These are phyloP conservation scores for Warburgia ugandensis DNA, from an alignment of 164 flowering plant species.

Conservation along the genomic window DNA sequence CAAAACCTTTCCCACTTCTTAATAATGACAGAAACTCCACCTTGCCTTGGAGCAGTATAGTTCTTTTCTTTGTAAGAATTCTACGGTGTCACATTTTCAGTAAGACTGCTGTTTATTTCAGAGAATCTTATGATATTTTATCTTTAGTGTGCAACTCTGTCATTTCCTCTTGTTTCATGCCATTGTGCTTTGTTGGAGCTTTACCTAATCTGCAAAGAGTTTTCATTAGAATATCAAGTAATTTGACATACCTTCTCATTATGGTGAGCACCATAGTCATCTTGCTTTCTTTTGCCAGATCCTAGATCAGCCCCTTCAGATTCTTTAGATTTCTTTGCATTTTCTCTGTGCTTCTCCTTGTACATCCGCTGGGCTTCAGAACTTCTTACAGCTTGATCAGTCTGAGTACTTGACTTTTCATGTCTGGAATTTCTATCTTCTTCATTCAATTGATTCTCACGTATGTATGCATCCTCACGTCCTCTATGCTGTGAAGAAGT, in stretches of 20 bases:
- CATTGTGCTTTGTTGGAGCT: background rate
- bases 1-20: no score
- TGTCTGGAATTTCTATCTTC: slow-evolving; percentile 61
- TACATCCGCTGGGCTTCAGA: slow-evolving; percentile 41
- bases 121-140: background rate
- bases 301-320: slow-evolving; percentile 37
- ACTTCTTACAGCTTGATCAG: slow-evolving; percentile 33
- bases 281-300: slow-evolving; percentile 46
- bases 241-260: slow-evolving; percentile 56
- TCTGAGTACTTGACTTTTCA: slow-evolving; percentile 50
- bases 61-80: no score
- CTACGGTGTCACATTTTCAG: no score
- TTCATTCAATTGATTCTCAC: slow-evolving; percentile 33
- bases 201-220: background rate
- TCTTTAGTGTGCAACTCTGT: background rate
- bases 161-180: background rate
- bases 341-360: slow-evolving; percentile 52
- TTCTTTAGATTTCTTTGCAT: slow-evolving; percentile 44
- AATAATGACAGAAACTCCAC: background rate
- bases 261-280: slow-evolving; percentile 37
- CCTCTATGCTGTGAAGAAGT: slow-evolving; percentile 43
- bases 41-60: background rate
- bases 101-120: no score
- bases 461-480: slow-evolving; percentile 55
- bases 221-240: background rate